Evolutionary conservation across 768 basidiomycete species (phyloP).

Genomic region (Psilocybe cyanescens): DNA sequence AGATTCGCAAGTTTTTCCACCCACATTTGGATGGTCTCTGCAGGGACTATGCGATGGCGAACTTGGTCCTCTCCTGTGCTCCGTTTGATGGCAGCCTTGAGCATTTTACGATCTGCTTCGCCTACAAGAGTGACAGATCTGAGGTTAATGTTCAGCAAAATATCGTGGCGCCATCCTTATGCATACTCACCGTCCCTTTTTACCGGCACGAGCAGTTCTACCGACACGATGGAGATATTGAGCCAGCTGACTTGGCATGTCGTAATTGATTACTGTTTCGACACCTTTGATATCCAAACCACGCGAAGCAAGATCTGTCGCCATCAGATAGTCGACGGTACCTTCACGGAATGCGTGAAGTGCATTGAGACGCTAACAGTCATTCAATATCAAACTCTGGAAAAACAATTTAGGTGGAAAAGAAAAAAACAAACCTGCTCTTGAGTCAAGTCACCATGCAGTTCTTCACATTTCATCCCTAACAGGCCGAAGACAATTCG

Average conservation of each 20-base stretch:
- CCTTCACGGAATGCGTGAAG: slow-evolving; percentile 89
- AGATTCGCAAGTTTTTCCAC: slow-evolving; percentile 66
- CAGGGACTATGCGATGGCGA: slow-evolving; percentile 85
- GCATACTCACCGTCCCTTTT: slow-evolving; percentile 80
- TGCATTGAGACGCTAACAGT: slow-evolving; percentile 91
- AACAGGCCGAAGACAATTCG: slow-evolving; percentile 88
- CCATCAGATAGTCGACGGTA: slow-evolving; percentile 89
- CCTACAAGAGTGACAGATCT: slow-evolving; percentile 96
- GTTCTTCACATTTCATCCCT: slow-evolving; percentile 88
- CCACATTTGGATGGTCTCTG: slow-evolving; percentile 76
- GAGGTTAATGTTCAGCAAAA: not conserved
- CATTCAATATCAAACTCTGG: slow-evolving; percentile 84
- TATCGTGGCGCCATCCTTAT: not conserved
- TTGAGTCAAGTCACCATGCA: slow-evolving; percentile 95
- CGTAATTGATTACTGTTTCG: slow-evolving; percentile 98
- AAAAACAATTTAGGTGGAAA: slow-evolving; percentile 76
- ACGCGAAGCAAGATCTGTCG: slow-evolving; percentile 94
- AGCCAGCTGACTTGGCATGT: slow-evolving; percentile 92
- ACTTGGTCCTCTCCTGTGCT: slow-evolving; percentile 78
- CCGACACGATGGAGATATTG: slow-evolving; percentile 98
- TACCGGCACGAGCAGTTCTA: slow-evolving; percentile 94
- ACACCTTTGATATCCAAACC: slow-evolving; percentile 98
- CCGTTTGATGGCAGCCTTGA: slow-evolving; percentile 94
- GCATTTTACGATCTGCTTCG: slow-evolving; percentile 94
- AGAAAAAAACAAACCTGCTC: slow-evolving; percentile 80